phyloP scores from a whole-genome alignment of 768 basidiomycete species.

The Xanthoconium stramineum region DNA sequence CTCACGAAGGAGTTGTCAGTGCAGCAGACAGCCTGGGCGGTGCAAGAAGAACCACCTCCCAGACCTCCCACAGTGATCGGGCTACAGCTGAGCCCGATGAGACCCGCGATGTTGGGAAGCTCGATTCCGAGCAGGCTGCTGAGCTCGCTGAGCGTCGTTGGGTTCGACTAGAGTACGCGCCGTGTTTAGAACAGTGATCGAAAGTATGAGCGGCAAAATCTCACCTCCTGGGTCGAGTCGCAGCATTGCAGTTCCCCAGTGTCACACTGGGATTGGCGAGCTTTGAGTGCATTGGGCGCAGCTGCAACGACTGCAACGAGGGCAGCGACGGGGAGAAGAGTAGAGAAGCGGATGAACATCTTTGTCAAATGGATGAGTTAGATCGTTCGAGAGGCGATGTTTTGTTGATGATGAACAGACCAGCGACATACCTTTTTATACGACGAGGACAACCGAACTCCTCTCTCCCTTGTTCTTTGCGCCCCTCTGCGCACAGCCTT shows the following conservation, averaged over 20 bases:
- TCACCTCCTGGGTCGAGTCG: background rate
- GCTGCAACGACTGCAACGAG: background rate
- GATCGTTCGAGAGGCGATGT: background rate
- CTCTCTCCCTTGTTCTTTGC: too few species aligned
- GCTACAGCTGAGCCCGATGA: constrained; percentile 4
- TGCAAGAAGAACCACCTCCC: background rate
- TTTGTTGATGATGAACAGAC: background rate
- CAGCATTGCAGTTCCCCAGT: constrained; percentile 11
- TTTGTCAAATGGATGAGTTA: background rate
- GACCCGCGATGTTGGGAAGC: background rate
- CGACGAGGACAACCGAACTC: background rate
- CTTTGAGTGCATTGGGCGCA: too few species aligned
- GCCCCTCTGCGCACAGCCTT: background rate
- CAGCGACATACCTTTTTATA: constrained; percentile 8
- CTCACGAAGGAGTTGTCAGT: constrained; percentile 6
- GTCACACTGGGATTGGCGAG: background rate
- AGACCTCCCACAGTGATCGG: background rate
- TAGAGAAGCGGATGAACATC: constrained; percentile 9
- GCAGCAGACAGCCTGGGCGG: constrained; percentile 16
- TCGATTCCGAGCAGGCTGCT: background rate
- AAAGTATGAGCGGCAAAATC: background rate
- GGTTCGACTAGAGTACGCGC: background rate
- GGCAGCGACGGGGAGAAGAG: constrained; percentile 8
- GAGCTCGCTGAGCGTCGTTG: background rate
- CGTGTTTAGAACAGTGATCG: background rate